Evolutionary conservation across 2,329 filamentous ascomycete species (phyloP), one percentile per base, ranked within the genome.

Genomic region (Xylariaceae sp.): DNA sequence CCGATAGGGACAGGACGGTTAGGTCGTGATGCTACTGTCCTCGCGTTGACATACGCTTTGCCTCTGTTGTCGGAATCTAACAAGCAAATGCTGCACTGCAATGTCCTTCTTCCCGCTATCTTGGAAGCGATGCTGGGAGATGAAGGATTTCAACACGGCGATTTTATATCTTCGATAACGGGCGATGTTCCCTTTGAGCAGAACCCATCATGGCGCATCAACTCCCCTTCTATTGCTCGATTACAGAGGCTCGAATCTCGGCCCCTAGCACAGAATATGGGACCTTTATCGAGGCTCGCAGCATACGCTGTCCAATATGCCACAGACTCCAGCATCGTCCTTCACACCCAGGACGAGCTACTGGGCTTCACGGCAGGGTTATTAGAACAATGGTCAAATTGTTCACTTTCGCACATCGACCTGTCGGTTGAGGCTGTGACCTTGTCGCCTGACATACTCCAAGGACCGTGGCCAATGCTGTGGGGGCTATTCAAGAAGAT

Each of bases 31-130:
- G 81, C 82, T 5, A 83, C 93, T 26, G 82, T 87, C 0, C 79
- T 95, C 65, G 87, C 90, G 0, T 75, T 96, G 61, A 91, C 89
- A 63, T 90, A 91, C 68, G 86, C 86, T 1, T 93, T 96, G 63
- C 87, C 89, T 2, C 77, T 89, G 21, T 74, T 96, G 7, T 85
- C 87, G 0, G 82, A 87, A 49, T 71, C 75, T 2, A 81, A 88
- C 54, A 81, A 81, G 61, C 73, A 75, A 5, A 75, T 80, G 45
- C 70, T 96, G 40, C 79, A 91, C 65, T 89, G 87, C 72, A 84
- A 91, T 63, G 74, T 79, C 9, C 76, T 96, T 19, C 77, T 96
- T 9, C 90, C 91, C 0, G 77, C 90, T 0, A 76, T 89, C 40
- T 78, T 90, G 32, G 83, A 84, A 50, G 83, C 88, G 0, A 82